phyloP scores from a whole-genome alignment of 495 filamentous ascomycete genomes.

The Aspergillus steynii region DNA sequence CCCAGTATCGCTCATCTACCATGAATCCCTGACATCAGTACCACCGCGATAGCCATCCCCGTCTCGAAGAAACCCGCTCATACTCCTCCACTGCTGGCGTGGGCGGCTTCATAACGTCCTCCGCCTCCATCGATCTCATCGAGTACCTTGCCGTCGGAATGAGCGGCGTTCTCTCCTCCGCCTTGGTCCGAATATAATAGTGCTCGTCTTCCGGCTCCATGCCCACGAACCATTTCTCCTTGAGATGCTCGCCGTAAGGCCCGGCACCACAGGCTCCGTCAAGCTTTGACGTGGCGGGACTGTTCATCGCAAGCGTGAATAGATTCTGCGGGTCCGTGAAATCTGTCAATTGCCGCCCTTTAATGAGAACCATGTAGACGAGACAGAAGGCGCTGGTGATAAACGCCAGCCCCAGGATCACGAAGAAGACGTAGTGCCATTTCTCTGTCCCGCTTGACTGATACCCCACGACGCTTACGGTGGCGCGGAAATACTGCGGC shows the following conservation, averaged over 20 bases:
- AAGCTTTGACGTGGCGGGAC: slow-evolving; percentile 54
- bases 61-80: background rate
- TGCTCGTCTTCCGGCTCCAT: slow-evolving; percentile 41
- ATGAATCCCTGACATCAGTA: background rate
- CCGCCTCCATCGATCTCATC: background rate
- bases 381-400: slow-evolving; percentile 62
- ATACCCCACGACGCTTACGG: slow-evolving; percentile 59
- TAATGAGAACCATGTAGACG: slow-evolving; percentile 50
- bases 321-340: slow-evolving; percentile 75
- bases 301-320: slow-evolving; percentile 69
- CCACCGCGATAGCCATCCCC: background rate
- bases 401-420: slow-evolving; percentile 61
- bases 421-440: slow-evolving; percentile 65
- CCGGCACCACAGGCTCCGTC: slow-evolving; percentile 68
- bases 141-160: background rate
- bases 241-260: slow-evolving; percentile 53
- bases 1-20: too few relatives aligned
- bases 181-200: slow-evolving; percentile 39
- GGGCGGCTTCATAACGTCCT: background rate
- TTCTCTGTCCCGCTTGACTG: slow-evolving; percentile 54
- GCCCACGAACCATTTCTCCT: slow-evolving; percentile 59
- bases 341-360: slow-evolving; percentile 65
- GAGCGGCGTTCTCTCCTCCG: slow-evolving; percentile 19
- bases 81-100: background rate
- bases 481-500: slow-evolving; percentile 57